Evolutionary conservation across 176 grass and related monocot species (phyloP), one percentile per base, ranked within the genome.

Genomic region (Oryza glumipatula): DNA sequence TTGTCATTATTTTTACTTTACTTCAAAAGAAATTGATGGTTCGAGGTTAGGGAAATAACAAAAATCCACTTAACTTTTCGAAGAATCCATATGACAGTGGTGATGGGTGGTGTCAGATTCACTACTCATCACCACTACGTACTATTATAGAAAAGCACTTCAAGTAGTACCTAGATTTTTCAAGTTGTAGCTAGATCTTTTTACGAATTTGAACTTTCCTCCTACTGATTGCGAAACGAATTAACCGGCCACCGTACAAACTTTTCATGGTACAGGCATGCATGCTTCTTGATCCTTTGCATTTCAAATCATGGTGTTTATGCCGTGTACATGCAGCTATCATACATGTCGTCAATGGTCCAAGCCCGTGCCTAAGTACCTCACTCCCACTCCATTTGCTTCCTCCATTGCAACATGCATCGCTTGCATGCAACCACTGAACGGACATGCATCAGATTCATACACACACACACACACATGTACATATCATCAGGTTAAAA

Each of bases 241-340:
- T 63, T 23, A 63, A 23, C 58, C n/a, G n/a, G n/a, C 58, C 58
- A 23, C 58, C 21, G n/a, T 63, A 63, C 24, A 35, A 11, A 49
- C 77, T 48, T 80, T 43, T 30, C 23, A 79, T 22, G 43, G 9
- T 30, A 35, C n/a, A 45, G 10, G 36, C 45, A 63, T 44, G 28
- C 65, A 52, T 68, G 67, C 30, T 71, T 38, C 7, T 26, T 70
- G 21, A 58, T 28, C 8, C 49, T 1, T 1, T 30, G 68, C 24
- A 38, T 39, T 21, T 4, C 61, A 24, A 24, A 80, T 86, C 77
- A 52, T 74, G 44, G 58, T 54, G 69, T 54, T 21, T 43, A 67
- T 80, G 77, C 58, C 8, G 39, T 46, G 79, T 28, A 21, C 51
- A 58, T 11, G 49, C 21, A 60, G 32, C 7, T 5, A 81, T 70